Percentiles rank a stretch among this genome's conserved stretches.
Conservation (phyloP, 306 rosid genomes). For the Castanea sativa region DNA sequence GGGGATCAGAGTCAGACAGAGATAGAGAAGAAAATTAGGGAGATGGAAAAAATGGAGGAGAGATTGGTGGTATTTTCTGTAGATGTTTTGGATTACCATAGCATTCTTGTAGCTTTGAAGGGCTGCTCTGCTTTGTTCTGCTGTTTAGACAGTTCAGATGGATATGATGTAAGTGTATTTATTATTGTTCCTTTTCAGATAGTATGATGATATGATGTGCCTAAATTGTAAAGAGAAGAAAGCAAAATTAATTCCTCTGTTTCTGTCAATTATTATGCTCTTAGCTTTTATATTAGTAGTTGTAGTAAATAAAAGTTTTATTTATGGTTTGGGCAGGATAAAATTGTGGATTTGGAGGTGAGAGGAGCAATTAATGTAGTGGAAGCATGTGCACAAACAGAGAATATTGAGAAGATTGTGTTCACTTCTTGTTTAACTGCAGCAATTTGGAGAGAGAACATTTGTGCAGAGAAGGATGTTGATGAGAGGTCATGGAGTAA, state of each 20-base stretch:
- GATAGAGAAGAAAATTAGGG: conserved; percentile 31
- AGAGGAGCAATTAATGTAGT: conserved; percentile 50
- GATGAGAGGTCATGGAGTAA: conserved; percentile 55
- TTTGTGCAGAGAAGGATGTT: conserved; percentile 29
- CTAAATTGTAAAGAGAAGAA: no score
- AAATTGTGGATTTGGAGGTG: conserved; percentile 45
- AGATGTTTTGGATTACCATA: conserved; percentile 45
- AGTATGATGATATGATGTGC: no score
- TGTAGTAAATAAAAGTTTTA: neutral
- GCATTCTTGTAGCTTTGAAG: conserved; percentile 35
- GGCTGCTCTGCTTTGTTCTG: conserved; percentile 44
- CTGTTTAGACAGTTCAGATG: conserved; percentile 39
- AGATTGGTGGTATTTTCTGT: conserved; percentile 28
- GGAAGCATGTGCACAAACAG: conserved; percentile 50
- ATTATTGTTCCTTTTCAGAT: no score
- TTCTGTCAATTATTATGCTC: neutral
- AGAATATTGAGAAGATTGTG: conserved; percentile 34
- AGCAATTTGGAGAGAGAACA: conserved; percentile 44
- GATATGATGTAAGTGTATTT: conserved; percentile 27
- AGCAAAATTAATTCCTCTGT: no score
- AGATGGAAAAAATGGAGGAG: conserved; percentile 28
- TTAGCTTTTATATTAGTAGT: neutral
- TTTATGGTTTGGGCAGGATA: conserved; percentile 28
- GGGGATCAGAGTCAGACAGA: conserved; percentile 28
- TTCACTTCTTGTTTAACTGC: conserved; percentile 48